Base-by-base conservation (phyloP, 192 early-diverging fungal genomes). In the Jimgerdemannia flammicorona region DNA sequence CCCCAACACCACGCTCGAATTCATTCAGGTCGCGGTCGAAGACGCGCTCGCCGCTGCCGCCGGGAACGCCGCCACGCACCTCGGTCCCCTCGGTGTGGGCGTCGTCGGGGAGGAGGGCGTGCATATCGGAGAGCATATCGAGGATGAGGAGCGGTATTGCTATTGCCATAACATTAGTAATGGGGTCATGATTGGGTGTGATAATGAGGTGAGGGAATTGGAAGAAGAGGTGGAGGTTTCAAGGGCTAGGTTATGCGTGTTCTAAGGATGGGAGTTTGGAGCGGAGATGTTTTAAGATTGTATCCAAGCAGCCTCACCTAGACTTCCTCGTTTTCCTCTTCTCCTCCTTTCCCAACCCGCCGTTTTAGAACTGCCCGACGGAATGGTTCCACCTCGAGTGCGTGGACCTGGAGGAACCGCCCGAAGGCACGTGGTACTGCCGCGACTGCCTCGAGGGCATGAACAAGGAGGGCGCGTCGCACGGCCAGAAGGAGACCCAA, bases 341-440 rank as follows among this genome's bases (percentile, higher is more conserved):
- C n/a, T n/a, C 43, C 29, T 49, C 3, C 81, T 71, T 72, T 42
- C n/a, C 42, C 63, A 39, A 42, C 10, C 64, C 64, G 64, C 3
- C 19, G 70, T 41, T 14, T 7, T 67, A 90, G 87, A 76, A 88
- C 29, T 93, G 91, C 72, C 81, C 84, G 2, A 84, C 87, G 72
- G 92, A 93, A 84, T 93, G 92, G 92, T 93, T 93, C 73, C 92
- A 93, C 77, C 79, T 91, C 69, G 91, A 86, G 6, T 93, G 92
- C 73, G 88, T 92, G 44, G 92, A 88, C 17, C 76, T 93, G 14
- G 72, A 77, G 44, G 90, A 79, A 20, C 88, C 89, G n/a, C 92
- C 92, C 17, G 86, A 84, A 44, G 92, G 92, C 0, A 81, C 83
- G 7, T 93, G 92, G 92, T 91, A 85, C 73, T 91, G 90, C 69